Percentiles rank a stretch among this genome's conserved stretches.
Evolutionary conservation across 2,329 filamentous ascomycete species (phyloP).

Genomic region (Pseudogymnoascus sp.): DNA sequence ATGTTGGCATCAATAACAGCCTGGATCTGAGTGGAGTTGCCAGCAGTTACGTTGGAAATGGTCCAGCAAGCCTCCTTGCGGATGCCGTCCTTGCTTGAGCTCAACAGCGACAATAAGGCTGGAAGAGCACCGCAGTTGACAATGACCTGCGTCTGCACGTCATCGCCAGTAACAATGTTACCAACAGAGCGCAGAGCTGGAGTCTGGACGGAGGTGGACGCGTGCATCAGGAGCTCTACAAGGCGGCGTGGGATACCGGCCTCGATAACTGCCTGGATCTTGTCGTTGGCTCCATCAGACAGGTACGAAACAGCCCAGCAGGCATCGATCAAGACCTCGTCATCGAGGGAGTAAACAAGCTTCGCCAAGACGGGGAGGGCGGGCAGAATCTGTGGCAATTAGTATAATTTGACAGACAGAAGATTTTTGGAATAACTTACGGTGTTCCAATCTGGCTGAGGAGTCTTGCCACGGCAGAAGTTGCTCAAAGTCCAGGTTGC

Average conservation of each 20-base stretch:
- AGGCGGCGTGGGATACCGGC: constrained; percentile 93
- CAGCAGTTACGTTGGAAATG: constrained; percentile 97
- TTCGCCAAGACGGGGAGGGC: constrained; percentile 93
- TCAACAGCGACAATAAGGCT: constrained; percentile 85
- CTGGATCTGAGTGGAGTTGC: constrained; percentile 97
- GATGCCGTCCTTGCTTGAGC: constrained; percentile 97
- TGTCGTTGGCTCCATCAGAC: constrained; percentile 96
- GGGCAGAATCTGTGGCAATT: constrained; percentile 67
- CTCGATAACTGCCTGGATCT: constrained; percentile 98
- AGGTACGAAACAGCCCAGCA: constrained; percentile 99
- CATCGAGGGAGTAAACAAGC: constrained; percentile 95
- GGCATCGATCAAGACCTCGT: constrained; percentile 96
- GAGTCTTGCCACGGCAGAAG: constrained; percentile 99
- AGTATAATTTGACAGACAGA: constrained; percentile 20
- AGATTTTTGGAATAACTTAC: constrained; percentile 48
- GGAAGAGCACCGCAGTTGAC: constrained; percentile 95
- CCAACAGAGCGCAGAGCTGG: constrained; percentile 94
- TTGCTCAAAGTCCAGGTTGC: constrained; percentile 99
- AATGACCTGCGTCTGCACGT: constrained; percentile 97
- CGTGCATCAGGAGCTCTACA: constrained; percentile 95
- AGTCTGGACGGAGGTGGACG: constrained; percentile 95
- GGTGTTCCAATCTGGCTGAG: constrained; percentile 94
- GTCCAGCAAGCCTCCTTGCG: constrained; percentile 99
- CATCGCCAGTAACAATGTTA: constrained; percentile 97
- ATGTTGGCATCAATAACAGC: constrained; percentile 94